These are phyloP conservation scores for Biscogniauxia marginata DNA, from an alignment of 2,329 filamentous ascomycete species.

Conservation along the genomic window DNA sequence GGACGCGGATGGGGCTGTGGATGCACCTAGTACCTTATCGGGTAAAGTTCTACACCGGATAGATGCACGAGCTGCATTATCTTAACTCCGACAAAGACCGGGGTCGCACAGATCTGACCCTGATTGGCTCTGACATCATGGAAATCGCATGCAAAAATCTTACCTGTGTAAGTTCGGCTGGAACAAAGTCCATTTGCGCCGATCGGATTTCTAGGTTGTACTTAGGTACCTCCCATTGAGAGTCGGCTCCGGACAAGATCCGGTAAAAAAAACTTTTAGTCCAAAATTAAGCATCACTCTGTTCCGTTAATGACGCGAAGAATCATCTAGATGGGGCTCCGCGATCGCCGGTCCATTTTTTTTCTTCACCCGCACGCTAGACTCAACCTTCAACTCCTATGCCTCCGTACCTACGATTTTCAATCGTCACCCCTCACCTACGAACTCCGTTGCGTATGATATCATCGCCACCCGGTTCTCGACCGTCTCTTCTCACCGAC, in stretches of 20 bases:
- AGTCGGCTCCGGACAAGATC: no score
- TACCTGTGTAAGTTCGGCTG: background rate
- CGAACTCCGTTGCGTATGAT: background rate
- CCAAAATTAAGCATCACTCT: no score
- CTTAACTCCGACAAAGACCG: conserved; percentile 20
- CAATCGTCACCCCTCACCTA: background rate
- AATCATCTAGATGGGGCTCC: conserved; percentile 7
- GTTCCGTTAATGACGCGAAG: conserved; percentile 23
- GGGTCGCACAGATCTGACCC: conserved; percentile 1
- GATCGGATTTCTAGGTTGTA: background rate
- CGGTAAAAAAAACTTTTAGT: no score
- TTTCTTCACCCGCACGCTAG: background rate
- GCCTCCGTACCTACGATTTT: background rate
- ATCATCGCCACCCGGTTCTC: background rate
- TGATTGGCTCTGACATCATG: conserved; percentile 28
- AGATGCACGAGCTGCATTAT: conserved; percentile 15
- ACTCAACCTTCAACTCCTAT: background rate
- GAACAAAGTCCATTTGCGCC: conserved; percentile 2
- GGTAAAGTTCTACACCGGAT: background rate
- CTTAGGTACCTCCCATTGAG: conserved; percentile 4
- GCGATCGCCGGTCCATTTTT: conserved; percentile 7
- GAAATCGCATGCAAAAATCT: conserved; percentile 10
- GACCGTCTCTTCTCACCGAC: background rate
- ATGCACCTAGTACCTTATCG: no score
- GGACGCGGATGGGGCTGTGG: background rate